Percentiles rank a stretch among this genome's conserved stretches.
Evolutionary conservation across 176 grass and related monocot species (phyloP).

Genomic region (Musa schizocarpa): DNA sequence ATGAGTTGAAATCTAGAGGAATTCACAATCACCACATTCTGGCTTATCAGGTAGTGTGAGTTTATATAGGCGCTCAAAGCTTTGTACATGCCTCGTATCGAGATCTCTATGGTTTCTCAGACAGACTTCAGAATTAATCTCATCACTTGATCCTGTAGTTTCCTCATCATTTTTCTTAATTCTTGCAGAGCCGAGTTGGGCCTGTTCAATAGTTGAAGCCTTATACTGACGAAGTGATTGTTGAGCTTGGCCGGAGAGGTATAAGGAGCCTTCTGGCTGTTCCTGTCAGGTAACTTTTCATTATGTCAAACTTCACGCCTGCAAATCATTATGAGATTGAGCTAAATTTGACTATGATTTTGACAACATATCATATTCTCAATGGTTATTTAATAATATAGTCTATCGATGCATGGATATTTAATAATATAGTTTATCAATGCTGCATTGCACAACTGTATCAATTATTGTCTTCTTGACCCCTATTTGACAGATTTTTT

Average conservation of each 20-base stretch:
- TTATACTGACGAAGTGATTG: conserved; percentile 89
- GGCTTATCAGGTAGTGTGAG: conserved; percentile 64
- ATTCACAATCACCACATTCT: conserved; percentile 64
- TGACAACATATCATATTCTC: too few species aligned
- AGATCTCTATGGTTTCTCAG: neutral
- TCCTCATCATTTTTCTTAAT: conserved; percentile 19
- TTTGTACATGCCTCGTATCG: neutral
- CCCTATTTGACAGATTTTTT: too few species aligned
- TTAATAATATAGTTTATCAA: neutral
- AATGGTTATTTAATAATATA: too few species aligned
- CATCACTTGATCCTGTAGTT: too few species aligned
- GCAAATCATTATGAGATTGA: neutral
- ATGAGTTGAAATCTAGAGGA: conserved; percentile 80
- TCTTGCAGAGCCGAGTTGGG: conserved; percentile 75
- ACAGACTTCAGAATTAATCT: neutral
- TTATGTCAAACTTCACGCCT: conserved; percentile 4
- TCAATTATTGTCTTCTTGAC: too few species aligned
- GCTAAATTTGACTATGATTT: neutral
- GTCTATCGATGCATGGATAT: neutral
- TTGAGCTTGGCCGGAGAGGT: conserved; percentile 74
- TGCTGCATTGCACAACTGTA: neutral
- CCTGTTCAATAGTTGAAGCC: conserved; percentile 96
- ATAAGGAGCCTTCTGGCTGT: conserved; percentile 92
- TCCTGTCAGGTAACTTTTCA: conserved; percentile 65
- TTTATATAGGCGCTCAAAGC: neutral